A percentile compares a stretch with the other conserved stretches of the same genome.
Evolutionary conservation across 2,329 filamentous ascomycete genomes (phyloP).

Genomic region (Aphanocladium album): DNA sequence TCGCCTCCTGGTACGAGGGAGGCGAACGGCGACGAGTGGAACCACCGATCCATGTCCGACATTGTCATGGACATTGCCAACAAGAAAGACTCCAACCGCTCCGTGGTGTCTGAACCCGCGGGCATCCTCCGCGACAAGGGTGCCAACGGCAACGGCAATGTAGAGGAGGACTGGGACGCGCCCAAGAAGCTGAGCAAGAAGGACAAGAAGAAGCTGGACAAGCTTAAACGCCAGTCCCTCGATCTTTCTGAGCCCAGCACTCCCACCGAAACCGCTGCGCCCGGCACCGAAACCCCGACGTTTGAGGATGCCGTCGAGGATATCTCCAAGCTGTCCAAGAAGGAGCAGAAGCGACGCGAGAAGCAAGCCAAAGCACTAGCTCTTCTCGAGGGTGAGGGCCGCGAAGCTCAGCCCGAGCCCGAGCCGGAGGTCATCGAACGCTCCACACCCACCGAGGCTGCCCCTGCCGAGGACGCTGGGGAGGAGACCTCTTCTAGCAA

Average conservation of each 20-base stretch:
- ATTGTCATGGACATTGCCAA: constrained; percentile 38
- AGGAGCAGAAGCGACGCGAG: constrained; percentile 38
- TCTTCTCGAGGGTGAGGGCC: constrained; percentile 17
- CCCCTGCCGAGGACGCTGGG: constrained; percentile 19
- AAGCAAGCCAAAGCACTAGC: constrained; percentile 27
- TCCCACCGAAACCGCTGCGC: constrained; percentile 7
- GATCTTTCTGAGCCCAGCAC: constrained; percentile 16
- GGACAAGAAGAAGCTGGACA: constrained; percentile 44
- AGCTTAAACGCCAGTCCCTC: constrained; percentile 33
- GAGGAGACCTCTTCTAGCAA: constrained; percentile 27
- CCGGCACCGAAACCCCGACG: constrained; percentile 11
- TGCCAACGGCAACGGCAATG: constrained; percentile 17
- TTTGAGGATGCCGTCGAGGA: constrained; percentile 23
- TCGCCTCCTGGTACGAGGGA: constrained; percentile 59
- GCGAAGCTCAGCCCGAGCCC: constrained; percentile 16
- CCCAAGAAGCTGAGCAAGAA: constrained; percentile 40
- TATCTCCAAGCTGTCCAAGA: constrained; percentile 25
- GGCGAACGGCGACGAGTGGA: constrained; percentile 33
- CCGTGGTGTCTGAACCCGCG: constrained; percentile 30
- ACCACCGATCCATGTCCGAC: constrained; percentile 46
- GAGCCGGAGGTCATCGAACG: constrained; percentile 17
- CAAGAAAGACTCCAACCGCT: constrained; percentile 26
- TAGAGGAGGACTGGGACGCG: constrained; percentile 21
- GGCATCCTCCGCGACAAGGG: constrained; percentile 43
- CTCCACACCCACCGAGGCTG: constrained; percentile 10